These are phyloP conservation scores for Salvia rosmarinus DNA, from an alignment of 257 asterid genomes.

Conservation along the genomic window DNA sequence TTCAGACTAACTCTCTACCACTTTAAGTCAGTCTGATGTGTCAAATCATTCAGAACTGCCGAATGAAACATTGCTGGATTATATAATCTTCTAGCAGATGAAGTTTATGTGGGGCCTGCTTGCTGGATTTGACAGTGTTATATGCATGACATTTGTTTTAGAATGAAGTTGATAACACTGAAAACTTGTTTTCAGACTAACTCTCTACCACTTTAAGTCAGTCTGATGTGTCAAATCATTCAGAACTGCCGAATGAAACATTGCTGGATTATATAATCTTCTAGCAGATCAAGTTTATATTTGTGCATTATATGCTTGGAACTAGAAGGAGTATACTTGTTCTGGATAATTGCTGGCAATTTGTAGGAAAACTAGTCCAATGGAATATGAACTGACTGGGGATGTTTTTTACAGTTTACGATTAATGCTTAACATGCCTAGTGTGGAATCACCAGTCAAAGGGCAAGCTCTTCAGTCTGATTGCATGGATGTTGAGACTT, in stretches of 20 bases:
- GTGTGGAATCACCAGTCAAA: slow-evolving; percentile 50
- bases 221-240: slow-evolving; percentile 14
- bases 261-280: slow-evolving; percentile 18
- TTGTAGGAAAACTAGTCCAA: slow-evolving; percentile 19
- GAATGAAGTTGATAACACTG: slow-evolving; percentile 12
- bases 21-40: slow-evolving; percentile 16
- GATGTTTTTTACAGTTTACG: slow-evolving; percentile 68
- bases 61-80: slow-evolving; percentile 25
- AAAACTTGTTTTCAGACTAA: slow-evolving; percentile 6
- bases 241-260: slow-evolving; percentile 25
- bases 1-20: slow-evolving; percentile 11
- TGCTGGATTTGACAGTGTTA: slow-evolving; percentile 28
- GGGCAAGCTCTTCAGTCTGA: slow-evolving; percentile 54
- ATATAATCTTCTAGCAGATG: not conserved
- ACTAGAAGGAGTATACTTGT: not conserved
- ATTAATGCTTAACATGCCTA: slow-evolving; percentile 61
- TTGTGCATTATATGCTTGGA: slow-evolving; percentile 19
- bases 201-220: slow-evolving; percentile 17
- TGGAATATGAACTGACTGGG: slow-evolving; percentile 36
- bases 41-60: slow-evolving; percentile 19
- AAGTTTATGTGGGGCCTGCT: slow-evolving; percentile 21
- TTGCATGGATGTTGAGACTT: slow-evolving; percentile 44
- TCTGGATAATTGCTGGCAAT: slow-evolving; percentile 12
- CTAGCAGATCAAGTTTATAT: slow-evolving; percentile 2
- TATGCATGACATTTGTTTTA: slow-evolving; percentile 28